Evolutionary conservation across 1,284 basidiomycete species (phyloP), one percentile per base, ranked within the genome.

Genomic region (Moesziomyces sp.): DNA sequence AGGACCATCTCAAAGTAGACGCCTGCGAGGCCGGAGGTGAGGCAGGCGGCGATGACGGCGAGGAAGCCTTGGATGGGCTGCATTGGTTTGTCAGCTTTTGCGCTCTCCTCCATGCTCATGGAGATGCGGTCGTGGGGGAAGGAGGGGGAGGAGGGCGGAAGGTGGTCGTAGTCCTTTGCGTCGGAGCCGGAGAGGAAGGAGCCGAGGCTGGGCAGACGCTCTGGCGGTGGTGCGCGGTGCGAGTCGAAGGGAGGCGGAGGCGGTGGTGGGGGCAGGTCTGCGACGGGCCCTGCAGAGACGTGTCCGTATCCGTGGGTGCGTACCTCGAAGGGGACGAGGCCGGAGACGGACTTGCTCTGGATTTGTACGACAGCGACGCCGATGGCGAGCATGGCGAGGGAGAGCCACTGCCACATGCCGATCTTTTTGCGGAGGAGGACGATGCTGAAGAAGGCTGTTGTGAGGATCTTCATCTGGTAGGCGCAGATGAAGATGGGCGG

Each of bases 1-100:
- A 98, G 88, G 21, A 98, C 93, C 91, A 95, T 94, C 86, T 98
- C 96, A 79, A 98, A 97, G 86, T 98, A 98, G 28, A 97, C 96
- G 14, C 96, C 95, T 0, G 96, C 96, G n/a, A 98, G 89, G 38
- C 96, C 96, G 0, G 94, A 97, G 0, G 94, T 97, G 85, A 97
- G 90, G 86, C 95, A 98, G 0, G 95, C 94, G 3, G 92, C 90
- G 1, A 90, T 89, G 57, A 98, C 94, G 0, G 96, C 96, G 28
- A 85, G 58, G 74, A 97, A 88, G 1, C 96, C 96, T 71, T 90
- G 92, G 58, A 92, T 84, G 5, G 92, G 91, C 78, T 91, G 89
- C 93, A 96, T 93, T 46, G 86, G 61, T 19, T 56, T 55, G 33
- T 65, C 61, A 4, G 59, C 66, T 35, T 42, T 64, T 26, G 65